phyloP scores from a whole-genome alignment of 768 basidiomycete genomes.

The Mycena sanguinolenta region DNA sequence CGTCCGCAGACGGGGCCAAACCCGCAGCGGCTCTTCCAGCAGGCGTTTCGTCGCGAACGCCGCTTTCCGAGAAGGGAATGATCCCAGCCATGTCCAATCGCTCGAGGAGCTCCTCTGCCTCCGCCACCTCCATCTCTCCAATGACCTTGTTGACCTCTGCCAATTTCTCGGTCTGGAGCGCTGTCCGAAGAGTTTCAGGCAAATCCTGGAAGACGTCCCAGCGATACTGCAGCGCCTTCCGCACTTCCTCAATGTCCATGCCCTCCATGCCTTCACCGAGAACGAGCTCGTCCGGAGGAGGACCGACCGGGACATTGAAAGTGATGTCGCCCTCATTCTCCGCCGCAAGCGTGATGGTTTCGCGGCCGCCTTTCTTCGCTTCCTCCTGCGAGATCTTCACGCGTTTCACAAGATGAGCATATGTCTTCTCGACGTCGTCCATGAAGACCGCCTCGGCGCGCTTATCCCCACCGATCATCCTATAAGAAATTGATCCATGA shows the following conservation, averaged over 20 bases:
- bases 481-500: slow-evolving; percentile 45
- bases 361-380: slow-evolving; percentile 62
- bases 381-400: slow-evolving; percentile 79
- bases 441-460: slow-evolving; percentile 85
- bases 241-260: slow-evolving; percentile 87
- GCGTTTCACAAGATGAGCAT: slow-evolving; percentile 84
- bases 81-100: slow-evolving; percentile 91
- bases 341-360: slow-evolving; percentile 96
- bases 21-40: slow-evolving; percentile 42
- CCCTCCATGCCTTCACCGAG: slow-evolving; percentile 92
- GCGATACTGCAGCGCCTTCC: slow-evolving; percentile 85
- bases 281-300: slow-evolving; percentile 87
- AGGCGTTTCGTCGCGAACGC: slow-evolving; percentile 78
- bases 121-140: slow-evolving; percentile 82
- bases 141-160: slow-evolving; percentile 92
- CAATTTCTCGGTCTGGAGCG: slow-evolving; percentile 79
- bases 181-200: slow-evolving; percentile 74
- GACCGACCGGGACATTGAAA: slow-evolving; percentile 97
- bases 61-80: slow-evolving; percentile 85
- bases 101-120: slow-evolving; percentile 87
- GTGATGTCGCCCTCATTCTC: slow-evolving; percentile 85
- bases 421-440: slow-evolving; percentile 92
- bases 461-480: slow-evolving; percentile 86
- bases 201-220: slow-evolving; percentile 93
- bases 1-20: too few relatives aligned